Evolutionary conservation across 1,139 yeast genomes (phyloP), one percentile per base, ranked within the genome.

Genomic region (Geotrichum europaeum): DNA sequence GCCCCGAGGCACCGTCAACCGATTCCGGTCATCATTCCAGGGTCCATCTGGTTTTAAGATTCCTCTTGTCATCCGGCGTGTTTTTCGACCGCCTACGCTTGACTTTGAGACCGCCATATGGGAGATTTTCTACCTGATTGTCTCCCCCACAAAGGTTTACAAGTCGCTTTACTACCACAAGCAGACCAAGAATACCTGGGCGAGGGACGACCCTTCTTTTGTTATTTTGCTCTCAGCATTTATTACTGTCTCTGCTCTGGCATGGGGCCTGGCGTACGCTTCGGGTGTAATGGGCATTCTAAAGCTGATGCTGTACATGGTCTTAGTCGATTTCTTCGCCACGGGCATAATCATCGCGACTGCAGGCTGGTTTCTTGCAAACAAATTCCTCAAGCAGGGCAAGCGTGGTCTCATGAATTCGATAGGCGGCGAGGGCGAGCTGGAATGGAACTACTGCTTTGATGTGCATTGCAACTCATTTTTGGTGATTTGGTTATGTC

Each of bases 401-500:
- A 63, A 64, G 51, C 69, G 76, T 1, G 65, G 69, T 24, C 71
- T 53, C 25, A 69, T 22, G 65, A 43, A n/a, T 24, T 66, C 59
- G 57, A 65, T 34, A 18, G 61, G 45, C 34, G 59, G 60, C 63
- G 60, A 56, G 53, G 83, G 84, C 60, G 83, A 84, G 65, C 79
- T 91, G 56, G 97, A 90, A 70, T 91, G 97, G 97, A 92, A 94
- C 0, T 91, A 89, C 71, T 90, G 97, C 74, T 91, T 91, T 72
- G 97, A 91, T 70, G 86, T 91, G 30, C 97, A 91, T 73, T 90
- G 97, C 75, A 91, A 91, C 73, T 83, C 96, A 45, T 91, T 89
- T 69, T 76, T 91, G 66, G 78, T 88, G 32, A 85, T 91, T 60
- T 90, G 96, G 96, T 79, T 89, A 62, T 75, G 83, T 60, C 78